These are phyloP conservation scores for Pseudogymnoascus sp. DNA, from an alignment of 2,329 filamentous ascomycete genomes.

Conservation along the genomic window DNA sequence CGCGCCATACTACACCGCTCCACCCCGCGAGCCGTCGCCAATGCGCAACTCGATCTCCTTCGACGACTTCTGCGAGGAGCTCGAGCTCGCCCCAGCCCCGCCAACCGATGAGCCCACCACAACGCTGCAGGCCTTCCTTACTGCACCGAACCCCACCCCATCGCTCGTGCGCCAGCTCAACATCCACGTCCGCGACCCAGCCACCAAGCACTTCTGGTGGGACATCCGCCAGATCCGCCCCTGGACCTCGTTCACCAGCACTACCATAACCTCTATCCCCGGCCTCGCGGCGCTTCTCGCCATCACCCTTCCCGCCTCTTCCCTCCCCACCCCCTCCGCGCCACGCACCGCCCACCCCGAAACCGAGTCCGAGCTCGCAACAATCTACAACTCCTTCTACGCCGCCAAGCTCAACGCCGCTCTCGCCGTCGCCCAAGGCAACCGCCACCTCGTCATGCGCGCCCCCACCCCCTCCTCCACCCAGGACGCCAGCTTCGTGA, in stretches of 20 bases:
- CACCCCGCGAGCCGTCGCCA: slow-evolving; percentile 37
- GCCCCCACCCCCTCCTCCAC: slow-evolving; percentile 13
- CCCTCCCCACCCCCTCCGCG: slow-evolving; percentile 49
- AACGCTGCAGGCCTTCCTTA: slow-evolving; percentile 71
- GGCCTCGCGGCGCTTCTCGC: slow-evolving; percentile 65
- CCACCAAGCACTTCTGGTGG: slow-evolving; percentile 88
- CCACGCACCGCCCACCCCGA: slow-evolving; percentile 54
- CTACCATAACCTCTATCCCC: slow-evolving; percentile 63
- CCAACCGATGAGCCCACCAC: slow-evolving; percentile 41
- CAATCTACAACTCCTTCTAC: slow-evolving; percentile 69
- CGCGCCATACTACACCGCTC: slow-evolving; percentile 24
- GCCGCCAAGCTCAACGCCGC: slow-evolving; percentile 82
- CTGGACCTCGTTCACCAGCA: slow-evolving; percentile 72
- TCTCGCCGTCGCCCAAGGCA: slow-evolving; percentile 64
- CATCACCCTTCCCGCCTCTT: slow-evolving; percentile 53
- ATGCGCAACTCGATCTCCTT: slow-evolving; percentile 26
- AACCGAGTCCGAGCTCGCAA: slow-evolving; percentile 67
- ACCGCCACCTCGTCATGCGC: slow-evolving; percentile 43
- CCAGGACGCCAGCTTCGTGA: slow-evolving; percentile 34
- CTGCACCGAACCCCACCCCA: slow-evolving; percentile 69
- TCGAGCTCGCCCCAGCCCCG: slow-evolving; percentile 23
- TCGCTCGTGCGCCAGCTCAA: slow-evolving; percentile 73
- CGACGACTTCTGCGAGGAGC: slow-evolving; percentile 25
- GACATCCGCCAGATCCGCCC: slow-evolving; percentile 79
- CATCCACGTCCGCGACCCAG: slow-evolving; percentile 55